Base-by-base conservation (phyloP, 1,284 basidiomycete genomes). In the Gomphus sp. region DNA sequence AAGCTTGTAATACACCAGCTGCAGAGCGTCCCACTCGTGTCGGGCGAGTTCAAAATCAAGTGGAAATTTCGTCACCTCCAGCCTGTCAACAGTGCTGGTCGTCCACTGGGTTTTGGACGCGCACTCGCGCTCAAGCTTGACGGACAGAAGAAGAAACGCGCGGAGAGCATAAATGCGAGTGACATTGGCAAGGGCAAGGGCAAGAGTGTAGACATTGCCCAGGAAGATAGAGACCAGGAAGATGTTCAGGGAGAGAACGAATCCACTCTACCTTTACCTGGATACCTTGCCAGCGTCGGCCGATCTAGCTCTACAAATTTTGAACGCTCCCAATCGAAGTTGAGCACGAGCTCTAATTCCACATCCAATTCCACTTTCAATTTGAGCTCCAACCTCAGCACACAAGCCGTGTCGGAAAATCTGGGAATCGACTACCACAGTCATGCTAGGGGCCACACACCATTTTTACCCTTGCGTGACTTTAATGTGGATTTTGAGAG, bases 31-130 rank as follows among this genome's bases (percentile, higher is more conserved):
- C 89, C 90, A 0, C 80, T 91, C 61, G 81, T 91, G 52, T 72
- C 74, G 44, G 90, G 90, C 62, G 79, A 89, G 65, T 92, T 92
- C 66, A 81, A 77, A 14, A 79, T 87, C 43, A 77, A 80, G 52
- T 92, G 89, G 89, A 85, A 82, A 68, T 80, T 91, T 72, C 87
- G 84, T 72, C 77, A 82, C 63, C 81, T 82, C 14, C 37, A 64
- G 74, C 50, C 67, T 76, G 16, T 62, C 72, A 52, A 73, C 72
- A 67, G 74, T 69, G 68, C 68, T 66, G 65, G 66, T 61, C 51
- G 58, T 62, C 61, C 67, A 62, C 64, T 71, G 63, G 68, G 62
- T 73, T 72, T 70, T 66, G 63, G 58, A 48, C 37, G 50, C 3
- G 50, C 43, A 22, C 49, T 58, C 18, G 56, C 44, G 31, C 51